These are phyloP conservation scores for Nematocida sp. DNA, from an alignment of 371 early-diverging fungal species.

Conservation along the genomic window DNA sequence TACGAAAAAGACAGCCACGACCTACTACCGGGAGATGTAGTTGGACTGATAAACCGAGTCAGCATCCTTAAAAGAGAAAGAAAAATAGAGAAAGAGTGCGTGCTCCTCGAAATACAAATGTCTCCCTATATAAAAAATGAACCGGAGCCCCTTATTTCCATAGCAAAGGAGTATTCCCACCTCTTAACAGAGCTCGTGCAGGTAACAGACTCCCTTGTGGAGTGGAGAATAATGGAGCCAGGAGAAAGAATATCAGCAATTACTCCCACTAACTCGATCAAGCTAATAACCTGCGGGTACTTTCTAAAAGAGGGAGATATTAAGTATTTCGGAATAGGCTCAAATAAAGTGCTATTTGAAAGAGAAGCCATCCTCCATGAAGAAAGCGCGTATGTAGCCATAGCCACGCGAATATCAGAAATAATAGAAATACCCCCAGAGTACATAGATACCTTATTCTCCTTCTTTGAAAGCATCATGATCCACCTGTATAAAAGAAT, in stretches of 20 bases:
- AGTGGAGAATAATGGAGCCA: conserved; percentile 40
- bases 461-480: background rate
- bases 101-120: background rate
- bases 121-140: background rate
- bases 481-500: conserved; percentile 15
- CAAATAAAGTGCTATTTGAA: conserved; percentile 25
- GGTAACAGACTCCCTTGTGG: conserved; percentile 19
- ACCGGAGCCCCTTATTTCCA: background rate
- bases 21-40: background rate
- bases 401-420: conserved; percentile 22
- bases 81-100: background rate
- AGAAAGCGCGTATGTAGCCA: conserved; percentile 2
- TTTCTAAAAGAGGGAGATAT: conserved; percentile 40
- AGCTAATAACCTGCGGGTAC: conserved; percentile 26
- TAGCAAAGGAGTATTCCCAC: conserved; percentile 1
- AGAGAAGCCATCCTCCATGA: conserved; percentile 21
- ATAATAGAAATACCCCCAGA: conserved; percentile 48
- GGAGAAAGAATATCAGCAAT: conserved; percentile 25
- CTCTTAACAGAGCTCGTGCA: background rate
- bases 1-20: background rate
- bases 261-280: background rate
- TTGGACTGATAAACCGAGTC: conserved; percentile 5
- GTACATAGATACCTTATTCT: conserved; percentile 4
- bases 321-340: conserved; percentile 46
- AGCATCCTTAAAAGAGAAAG: background rate